Percentiles rank a stretch among this genome's conserved stretches.
Evolutionary conservation across 1,139 yeast genomes (phyloP).

Genomic region (Schizosaccharomyces versatilis): DNA sequence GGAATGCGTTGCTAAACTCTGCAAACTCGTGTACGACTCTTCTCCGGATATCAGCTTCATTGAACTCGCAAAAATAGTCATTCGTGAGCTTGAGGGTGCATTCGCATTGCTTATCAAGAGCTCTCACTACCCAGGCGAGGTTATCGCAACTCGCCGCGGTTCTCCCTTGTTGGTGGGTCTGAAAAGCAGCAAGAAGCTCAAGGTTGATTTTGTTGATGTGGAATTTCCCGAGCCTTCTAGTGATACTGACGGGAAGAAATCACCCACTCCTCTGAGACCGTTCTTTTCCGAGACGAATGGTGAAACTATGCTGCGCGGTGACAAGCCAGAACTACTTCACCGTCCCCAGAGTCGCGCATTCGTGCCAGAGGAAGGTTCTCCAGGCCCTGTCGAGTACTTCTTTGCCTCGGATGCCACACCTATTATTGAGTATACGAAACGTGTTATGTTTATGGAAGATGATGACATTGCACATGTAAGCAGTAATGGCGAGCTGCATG

Average conservation of each 20-base stretch:
- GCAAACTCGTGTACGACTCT: conserved; percentile 72
- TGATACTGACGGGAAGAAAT: conserved; percentile 9
- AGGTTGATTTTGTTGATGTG: conserved; percentile 94
- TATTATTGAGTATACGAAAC: conserved; percentile 91
- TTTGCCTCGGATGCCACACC: conserved; percentile 95
- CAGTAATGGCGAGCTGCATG: conserved; percentile 83
- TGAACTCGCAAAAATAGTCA: conserved; percentile 76
- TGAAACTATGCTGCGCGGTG: conserved; percentile 1
- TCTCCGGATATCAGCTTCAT: conserved; percentile 62
- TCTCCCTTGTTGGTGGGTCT: conserved; percentile 94
- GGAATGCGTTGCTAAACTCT: conserved; percentile 88
- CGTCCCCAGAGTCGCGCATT: conserved; percentile 81
- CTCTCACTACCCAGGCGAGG: conserved; percentile 80
- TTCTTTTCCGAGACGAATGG: neutral
- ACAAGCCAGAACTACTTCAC: conserved; percentile 5
- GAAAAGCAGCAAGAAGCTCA: conserved; percentile 79
- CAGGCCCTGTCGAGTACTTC: conserved; percentile 88
- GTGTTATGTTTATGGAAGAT: conserved; percentile 87
- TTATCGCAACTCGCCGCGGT: conserved; percentile 94
- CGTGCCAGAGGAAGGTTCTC: conserved; percentile 72
- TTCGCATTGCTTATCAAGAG: conserved; percentile 89
- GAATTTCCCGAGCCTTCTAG: conserved; percentile 56
- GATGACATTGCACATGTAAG: conserved; percentile 96
- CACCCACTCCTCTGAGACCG: neutral
- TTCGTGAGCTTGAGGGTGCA: conserved; percentile 89